These are phyloP conservation scores for Chytriomyces sp. DNA, from an alignment of 192 early-diverging fungal species.

Conservation along the genomic window DNA sequence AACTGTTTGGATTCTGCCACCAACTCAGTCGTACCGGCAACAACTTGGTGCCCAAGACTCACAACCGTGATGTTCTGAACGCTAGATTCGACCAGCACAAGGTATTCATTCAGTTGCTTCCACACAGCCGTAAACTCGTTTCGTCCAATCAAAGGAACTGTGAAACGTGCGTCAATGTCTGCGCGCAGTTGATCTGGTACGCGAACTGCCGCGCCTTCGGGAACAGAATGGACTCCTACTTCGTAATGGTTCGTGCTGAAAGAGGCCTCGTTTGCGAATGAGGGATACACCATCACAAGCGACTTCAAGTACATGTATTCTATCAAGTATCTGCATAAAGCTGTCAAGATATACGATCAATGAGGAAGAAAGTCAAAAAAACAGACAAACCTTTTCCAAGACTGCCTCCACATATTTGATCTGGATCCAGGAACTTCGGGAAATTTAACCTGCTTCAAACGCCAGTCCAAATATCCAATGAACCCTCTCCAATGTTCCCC, in stretches of 20 bases:
- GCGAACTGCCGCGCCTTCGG: slow-evolving; percentile 25
- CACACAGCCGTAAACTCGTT: slow-evolving; percentile 10
- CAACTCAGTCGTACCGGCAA: not conserved
- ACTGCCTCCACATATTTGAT: slow-evolving; percentile 39
- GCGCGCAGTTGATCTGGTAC: slow-evolving; percentile 37
- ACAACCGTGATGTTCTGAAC: not conserved
- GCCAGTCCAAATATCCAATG: slow-evolving; percentile 22
- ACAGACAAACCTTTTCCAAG: slow-evolving; percentile 43
- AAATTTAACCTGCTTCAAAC: slow-evolving; percentile 2
- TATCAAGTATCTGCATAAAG: slow-evolving; percentile 35
- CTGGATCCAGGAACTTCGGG: slow-evolving; percentile 31
- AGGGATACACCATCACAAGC: slow-evolving; percentile 38
- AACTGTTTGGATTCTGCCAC: not conserved
- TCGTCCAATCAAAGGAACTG: slow-evolving; percentile 39
- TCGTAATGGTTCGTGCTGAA: slow-evolving; percentile 53
- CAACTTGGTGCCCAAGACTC: not conserved
- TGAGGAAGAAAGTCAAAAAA: not conserved
- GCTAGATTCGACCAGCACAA: not conserved
- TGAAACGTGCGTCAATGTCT: slow-evolving; percentile 37
- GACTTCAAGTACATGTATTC: slow-evolving; percentile 45
- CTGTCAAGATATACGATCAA: not conserved
- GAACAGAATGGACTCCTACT: slow-evolving; percentile 43
- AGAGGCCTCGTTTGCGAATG: slow-evolving; percentile 40
- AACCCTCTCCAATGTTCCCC: slow-evolving; percentile 32
- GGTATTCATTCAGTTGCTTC: not conserved